Evolutionary conservation across 192 early-diverging fungal species (phyloP).

Genomic region (Funneliformis mosseae): DNA sequence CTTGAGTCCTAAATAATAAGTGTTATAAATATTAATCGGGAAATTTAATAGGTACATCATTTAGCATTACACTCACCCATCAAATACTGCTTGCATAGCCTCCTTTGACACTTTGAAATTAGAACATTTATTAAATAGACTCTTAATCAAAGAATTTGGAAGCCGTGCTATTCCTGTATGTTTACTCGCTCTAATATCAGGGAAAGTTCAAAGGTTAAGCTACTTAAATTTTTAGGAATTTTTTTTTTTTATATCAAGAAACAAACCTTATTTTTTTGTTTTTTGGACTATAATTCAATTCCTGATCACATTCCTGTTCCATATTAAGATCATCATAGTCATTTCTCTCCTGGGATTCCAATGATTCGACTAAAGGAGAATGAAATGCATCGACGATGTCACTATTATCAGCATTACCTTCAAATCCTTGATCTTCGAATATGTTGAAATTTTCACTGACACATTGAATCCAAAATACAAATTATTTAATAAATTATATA

Average conservation of each 20-base stretch:
- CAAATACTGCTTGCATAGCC: conserved; percentile 32
- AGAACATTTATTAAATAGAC: conserved; percentile 28
- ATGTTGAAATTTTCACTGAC: background rate
- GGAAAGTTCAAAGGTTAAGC: background rate
- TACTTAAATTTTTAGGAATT: background rate
- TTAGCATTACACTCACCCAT: conserved; percentile 32
- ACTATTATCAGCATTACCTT: background rate
- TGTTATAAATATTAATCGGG: background rate
- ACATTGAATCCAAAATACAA: background rate
- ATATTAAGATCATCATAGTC: background rate
- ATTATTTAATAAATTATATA: background rate
- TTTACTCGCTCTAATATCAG: background rate
- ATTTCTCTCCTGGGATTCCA: background rate
- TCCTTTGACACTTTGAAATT: conserved; percentile 30
- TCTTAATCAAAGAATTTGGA: conserved; percentile 33
- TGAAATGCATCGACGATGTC: background rate
- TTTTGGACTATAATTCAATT: background rate
- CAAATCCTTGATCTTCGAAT: background rate
- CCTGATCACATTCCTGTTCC: too few species aligned
- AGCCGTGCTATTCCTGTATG: conserved; percentile 12
- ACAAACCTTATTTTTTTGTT: background rate
- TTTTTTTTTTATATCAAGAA: background rate
- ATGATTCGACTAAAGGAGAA: background rate
- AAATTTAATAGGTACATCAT: background rate
- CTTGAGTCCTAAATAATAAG: conserved; percentile 28